phyloP scores from a whole-genome alignment of 805 yeast genomes.

The Ogataea salicorniae region DNA sequence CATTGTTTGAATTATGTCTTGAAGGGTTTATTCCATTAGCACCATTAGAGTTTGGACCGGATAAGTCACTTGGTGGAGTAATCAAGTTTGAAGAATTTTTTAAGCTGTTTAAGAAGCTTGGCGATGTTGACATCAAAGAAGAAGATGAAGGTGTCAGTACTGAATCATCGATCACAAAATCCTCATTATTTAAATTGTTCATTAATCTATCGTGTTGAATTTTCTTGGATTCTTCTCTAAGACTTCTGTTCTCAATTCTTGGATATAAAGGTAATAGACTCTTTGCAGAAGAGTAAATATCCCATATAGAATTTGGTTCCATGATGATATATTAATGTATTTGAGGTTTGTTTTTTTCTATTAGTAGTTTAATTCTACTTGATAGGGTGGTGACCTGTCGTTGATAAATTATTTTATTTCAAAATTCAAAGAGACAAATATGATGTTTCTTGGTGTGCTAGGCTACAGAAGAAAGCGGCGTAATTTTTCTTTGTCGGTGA shows the following conservation, averaged over 20 bases:
- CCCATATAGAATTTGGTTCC: slow-evolving; percentile 33
- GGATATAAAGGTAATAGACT: slow-evolving; percentile 30
- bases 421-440: no score
- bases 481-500: no score
- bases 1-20: slow-evolving; percentile 6
- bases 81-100: slow-evolving; percentile 13
- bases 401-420: no score
- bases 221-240: slow-evolving; percentile 26
- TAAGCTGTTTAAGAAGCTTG: slow-evolving; percentile 3
- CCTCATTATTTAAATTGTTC: slow-evolving; percentile 7
- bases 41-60: not conserved
- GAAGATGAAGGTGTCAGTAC: slow-evolving; percentile 20
- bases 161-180: slow-evolving; percentile 13
- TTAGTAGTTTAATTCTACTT: no score
- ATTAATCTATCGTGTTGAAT: slow-evolving; percentile 16
- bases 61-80: slow-evolving; percentile 24
- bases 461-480: no score
- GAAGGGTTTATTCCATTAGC: not conserved
- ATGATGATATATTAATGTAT: slow-evolving; percentile 7
- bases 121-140: slow-evolving; percentile 12
- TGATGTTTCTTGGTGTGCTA: no score
- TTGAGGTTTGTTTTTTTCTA: not conserved
- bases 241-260: slow-evolving; percentile 28
- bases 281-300: slow-evolving; percentile 30
- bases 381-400: no score